These are phyloP conservation scores for Paracoccidioides lutzii DNA, from an alignment of 2,329 filamentous ascomycete genomes.

Conservation along the genomic window DNA sequence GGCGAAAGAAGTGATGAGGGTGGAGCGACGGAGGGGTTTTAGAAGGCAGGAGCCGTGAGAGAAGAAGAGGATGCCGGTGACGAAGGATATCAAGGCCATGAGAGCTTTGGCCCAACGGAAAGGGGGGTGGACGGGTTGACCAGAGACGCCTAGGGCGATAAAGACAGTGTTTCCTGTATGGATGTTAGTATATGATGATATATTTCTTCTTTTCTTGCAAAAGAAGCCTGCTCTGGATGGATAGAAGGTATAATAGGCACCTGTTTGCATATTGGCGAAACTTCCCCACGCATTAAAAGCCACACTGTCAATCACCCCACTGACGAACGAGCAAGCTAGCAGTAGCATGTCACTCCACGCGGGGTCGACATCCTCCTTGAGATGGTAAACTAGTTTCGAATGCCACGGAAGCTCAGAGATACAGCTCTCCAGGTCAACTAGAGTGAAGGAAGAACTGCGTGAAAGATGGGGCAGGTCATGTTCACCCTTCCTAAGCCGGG, in stretches of 20 bases:
- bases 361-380: conserved; percentile 9
- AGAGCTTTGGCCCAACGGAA: conserved; percentile 33
- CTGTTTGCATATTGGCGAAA: conserved; percentile 13
- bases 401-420: conserved; percentile 1
- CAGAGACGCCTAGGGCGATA: conserved; percentile 30
- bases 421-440: conserved; percentile 2
- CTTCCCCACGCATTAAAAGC: conserved; percentile 13
- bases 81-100: conserved; percentile 27
- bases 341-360: conserved; percentile 7
- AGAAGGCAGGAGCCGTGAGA: conserved; percentile 22
- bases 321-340: conserved; percentile 11
- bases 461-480: not conserved
- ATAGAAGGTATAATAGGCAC: not conserved
- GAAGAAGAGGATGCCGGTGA: conserved; percentile 30
- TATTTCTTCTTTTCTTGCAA: not conserved
- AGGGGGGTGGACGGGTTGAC: conserved; percentile 27
- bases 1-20: conserved; percentile 27
- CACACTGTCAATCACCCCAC: conserved; percentile 10
- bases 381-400: conserved; percentile 1
- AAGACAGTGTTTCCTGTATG: conserved; percentile 33
- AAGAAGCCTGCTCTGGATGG: not conserved
- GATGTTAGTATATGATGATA: too few species aligned
- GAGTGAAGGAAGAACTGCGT: conserved; percentile 9
- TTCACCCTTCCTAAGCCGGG: not conserved
- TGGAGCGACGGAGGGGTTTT: conserved; percentile 24